A percentile compares a stretch with the other conserved stretches of the same genome.
Evolutionary conservation across 106 monocot genomes (phyloP).

Genomic region (Dendrobium officinale): DNA sequence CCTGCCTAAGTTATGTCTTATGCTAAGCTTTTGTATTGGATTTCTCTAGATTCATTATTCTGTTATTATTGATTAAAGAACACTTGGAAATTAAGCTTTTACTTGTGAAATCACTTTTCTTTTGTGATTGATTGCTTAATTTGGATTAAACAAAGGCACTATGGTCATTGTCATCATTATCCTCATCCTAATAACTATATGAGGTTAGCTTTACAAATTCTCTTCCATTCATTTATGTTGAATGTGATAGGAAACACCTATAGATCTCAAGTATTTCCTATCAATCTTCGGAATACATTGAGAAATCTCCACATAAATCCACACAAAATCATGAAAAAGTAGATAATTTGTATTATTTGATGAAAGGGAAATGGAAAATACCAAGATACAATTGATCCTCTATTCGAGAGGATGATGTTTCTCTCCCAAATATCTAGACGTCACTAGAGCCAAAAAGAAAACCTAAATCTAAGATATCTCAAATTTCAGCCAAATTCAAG

Average conservation of each 20-base stretch:
- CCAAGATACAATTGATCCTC: too few species aligned
- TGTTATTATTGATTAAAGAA: not conserved
- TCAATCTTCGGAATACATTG: too few species aligned
- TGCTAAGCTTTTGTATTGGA: not conserved
- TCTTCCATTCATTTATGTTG: not conserved
- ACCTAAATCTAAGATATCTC: too few species aligned
- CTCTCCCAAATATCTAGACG: too few species aligned
- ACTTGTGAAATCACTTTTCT: not conserved
- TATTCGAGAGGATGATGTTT: too few species aligned
- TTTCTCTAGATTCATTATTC: not conserved
- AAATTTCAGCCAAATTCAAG: too few species aligned
- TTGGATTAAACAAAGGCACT: not conserved
- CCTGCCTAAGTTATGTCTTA: not conserved
- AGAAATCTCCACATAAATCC: too few species aligned
- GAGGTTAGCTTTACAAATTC: not conserved
- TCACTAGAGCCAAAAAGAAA: too few species aligned
- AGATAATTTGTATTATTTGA: too few species aligned
- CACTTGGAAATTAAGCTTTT: not conserved
- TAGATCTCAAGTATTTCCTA: too few species aligned
- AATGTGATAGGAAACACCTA: not conserved
- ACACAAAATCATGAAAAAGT: too few species aligned
- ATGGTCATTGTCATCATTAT: not conserved
- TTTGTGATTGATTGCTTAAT: not conserved
- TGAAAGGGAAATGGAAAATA: too few species aligned
- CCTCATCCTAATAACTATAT: not conserved